Conservation (phyloP, 129 eudicot species). For the Flaveria sonorensis region DNA sequence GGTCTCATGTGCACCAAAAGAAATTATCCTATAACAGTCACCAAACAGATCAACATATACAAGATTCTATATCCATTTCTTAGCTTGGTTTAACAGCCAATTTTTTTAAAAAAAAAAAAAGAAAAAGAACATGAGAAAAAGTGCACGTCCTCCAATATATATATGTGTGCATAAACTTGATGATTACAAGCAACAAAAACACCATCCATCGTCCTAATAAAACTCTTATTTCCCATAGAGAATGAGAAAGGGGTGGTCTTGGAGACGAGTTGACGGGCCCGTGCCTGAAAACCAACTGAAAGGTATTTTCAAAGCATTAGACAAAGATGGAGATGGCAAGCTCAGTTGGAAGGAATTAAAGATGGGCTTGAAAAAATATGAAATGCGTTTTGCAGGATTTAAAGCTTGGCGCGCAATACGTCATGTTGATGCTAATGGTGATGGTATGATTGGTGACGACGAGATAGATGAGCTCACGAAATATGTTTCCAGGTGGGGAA, state of each 20-base stretch:
- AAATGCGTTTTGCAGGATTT: slow-evolving; percentile 26
- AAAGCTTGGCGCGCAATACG: slow-evolving; percentile 40
- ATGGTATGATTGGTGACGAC: slow-evolving; percentile 42
- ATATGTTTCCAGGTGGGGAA: slow-evolving; percentile 39
- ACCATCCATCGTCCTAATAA: not conserved
- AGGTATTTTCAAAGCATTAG: slow-evolving; percentile 27
- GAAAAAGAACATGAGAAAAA: not conserved
- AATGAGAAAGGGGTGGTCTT: slow-evolving; percentile 34
- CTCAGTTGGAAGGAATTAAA: slow-evolving; percentile 44
- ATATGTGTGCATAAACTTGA: not conserved
- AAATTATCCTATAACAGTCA: not conserved
- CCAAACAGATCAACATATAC: not conserved
- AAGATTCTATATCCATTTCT: slow-evolving; percentile 14
- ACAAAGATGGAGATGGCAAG: slow-evolving; percentile 46
- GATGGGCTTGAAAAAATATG: slow-evolving; percentile 40
- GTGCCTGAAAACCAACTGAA: slow-evolving; percentile 21
- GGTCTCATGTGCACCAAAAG: not conserved
- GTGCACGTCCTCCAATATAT: not conserved
- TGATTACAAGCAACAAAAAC: slow-evolving; percentile 16
- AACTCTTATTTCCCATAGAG: not conserved
- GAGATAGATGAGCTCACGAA: slow-evolving; percentile 40
- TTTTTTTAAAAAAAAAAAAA: not conserved
- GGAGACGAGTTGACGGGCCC: slow-evolving; percentile 12
- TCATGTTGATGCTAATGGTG: slow-evolving; percentile 45
- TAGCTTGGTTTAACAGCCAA: slow-evolving; percentile 9